A percentile compares a stretch with the other conserved stretches of the same genome.
Evolutionary conservation across 2,329 filamentous ascomycete species (phyloP).

Genomic region (Xylariaceae sp.): DNA sequence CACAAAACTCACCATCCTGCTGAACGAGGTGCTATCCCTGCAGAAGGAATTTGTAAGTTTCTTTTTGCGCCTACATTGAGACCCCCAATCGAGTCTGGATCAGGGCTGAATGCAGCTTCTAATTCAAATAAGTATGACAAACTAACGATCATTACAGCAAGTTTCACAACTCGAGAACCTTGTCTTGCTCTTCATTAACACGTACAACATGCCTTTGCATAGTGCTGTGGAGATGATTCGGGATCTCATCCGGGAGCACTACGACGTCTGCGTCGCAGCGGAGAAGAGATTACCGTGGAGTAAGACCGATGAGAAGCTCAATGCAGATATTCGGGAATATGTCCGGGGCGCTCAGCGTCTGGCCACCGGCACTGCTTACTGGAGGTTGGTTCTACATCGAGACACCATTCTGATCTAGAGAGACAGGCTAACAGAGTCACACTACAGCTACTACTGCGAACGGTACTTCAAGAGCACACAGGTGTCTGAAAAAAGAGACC

Average conservation of each 20-base stretch:
- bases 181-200: slow-evolving; percentile 28
- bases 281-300: slow-evolving; percentile 30
- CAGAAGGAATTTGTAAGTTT: slow-evolving; percentile 31
- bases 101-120: not conserved
- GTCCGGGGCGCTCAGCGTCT: slow-evolving; percentile 26
- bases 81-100: not conserved
- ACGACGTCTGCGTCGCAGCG: slow-evolving; percentile 26
- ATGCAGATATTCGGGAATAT: slow-evolving; percentile 27
- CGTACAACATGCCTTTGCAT: slow-evolving; percentile 23
- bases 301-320: slow-evolving; percentile 26
- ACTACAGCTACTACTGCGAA: slow-evolving; percentile 26
- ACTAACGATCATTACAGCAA: slow-evolving; percentile 19
- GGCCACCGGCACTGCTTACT: slow-evolving; percentile 28
- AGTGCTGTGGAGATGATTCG: slow-evolving; percentile 24
- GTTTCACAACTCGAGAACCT: slow-evolving; percentile 30
- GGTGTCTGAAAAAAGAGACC: slow-evolving; percentile 24
- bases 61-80: not conserved
- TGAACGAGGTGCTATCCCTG: slow-evolving; percentile 30
- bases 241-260: slow-evolving; percentile 29
- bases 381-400: slow-evolving; percentile 23
- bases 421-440: slow-evolving; percentile 2
- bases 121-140: not conserved
- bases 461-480: slow-evolving; percentile 27
- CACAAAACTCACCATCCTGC: slow-evolving; percentile 26
- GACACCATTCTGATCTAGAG: not conserved